Conservation (phyloP, 2,329 filamentous ascomycete genomes). For the Zymoseptoria ardabiliae region DNA sequence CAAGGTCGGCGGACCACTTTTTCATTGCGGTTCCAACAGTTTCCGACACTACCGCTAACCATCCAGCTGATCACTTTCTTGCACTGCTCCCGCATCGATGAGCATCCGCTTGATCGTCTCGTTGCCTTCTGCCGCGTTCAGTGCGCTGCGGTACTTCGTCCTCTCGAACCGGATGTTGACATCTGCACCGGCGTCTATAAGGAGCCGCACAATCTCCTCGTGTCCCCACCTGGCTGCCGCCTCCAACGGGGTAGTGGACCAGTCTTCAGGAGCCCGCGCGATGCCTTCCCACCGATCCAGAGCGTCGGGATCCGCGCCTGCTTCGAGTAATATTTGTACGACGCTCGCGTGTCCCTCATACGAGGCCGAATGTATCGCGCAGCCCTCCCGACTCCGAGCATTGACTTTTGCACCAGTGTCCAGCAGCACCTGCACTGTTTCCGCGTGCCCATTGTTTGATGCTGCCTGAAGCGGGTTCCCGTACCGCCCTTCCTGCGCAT, state of each 20-base stretch:
- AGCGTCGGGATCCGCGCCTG: constrained; percentile 10
- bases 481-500: constrained; percentile 1
- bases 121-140: constrained; percentile 17
- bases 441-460: constrained; percentile 1
- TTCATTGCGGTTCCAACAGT: too few relatives aligned
- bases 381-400: constrained; percentile 4
- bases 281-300: background rate
- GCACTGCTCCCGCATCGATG: constrained; percentile 10
- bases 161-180: constrained; percentile 11
- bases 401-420: constrained; percentile 15
- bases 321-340: constrained; percentile 11
- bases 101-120: constrained; percentile 9
- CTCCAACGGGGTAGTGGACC: background rate
- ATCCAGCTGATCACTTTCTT: background rate
- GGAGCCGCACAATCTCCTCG: constrained; percentile 4
- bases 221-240: constrained; percentile 10
- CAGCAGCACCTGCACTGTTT: constrained; percentile 13
- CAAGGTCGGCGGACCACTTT: background rate
- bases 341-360: constrained; percentile 5
- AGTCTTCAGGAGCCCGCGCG: background rate
- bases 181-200: constrained; percentile 15
- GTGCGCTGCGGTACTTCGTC: constrained; percentile 13
- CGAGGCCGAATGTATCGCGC: constrained; percentile 8
- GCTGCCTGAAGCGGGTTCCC: background rate
- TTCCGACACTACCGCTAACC: too few relatives aligned